Evolutionary conservation across 1,284 basidiomycete species (phyloP).

Genomic region (Bjerkandera adusta): DNA sequence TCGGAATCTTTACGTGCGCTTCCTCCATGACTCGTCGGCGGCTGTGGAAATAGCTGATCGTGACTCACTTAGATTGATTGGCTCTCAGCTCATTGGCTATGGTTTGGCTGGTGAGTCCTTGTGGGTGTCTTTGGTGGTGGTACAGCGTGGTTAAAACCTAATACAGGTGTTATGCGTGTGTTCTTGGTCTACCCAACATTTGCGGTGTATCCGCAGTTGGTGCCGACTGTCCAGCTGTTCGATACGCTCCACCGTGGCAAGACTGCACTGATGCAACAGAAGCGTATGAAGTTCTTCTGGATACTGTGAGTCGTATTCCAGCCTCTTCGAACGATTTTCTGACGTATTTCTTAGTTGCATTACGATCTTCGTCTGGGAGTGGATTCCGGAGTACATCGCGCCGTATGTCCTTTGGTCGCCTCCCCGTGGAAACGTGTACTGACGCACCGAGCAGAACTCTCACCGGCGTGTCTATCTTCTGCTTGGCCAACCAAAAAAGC

Average conservation of each 20-base stretch:
- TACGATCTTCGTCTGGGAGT: conserved; percentile 45
- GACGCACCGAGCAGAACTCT: conserved; percentile 32
- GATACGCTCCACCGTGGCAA: conserved; percentile 54
- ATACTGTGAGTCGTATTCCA: conserved; percentile 21
- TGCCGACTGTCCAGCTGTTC: conserved; percentile 51
- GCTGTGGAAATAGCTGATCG: conserved; percentile 3
- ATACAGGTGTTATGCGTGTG: conserved; percentile 21
- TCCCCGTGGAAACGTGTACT: not conserved
- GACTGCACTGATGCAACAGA: conserved; percentile 42
- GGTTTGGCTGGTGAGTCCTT: conserved; percentile 21
- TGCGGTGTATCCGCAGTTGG: conserved; percentile 23
- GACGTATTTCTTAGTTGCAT: conserved; percentile 30
- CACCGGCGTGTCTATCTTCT: conserved; percentile 58
- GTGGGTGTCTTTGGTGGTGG: not conserved
- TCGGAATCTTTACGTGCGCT: conserved; percentile 34
- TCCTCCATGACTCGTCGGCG: conserved; percentile 13
- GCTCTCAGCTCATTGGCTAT: conserved; percentile 32
- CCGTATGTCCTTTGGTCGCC: conserved; percentile 34
- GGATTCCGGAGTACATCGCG: conserved; percentile 34
- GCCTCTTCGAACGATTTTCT: not conserved
- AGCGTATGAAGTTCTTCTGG: conserved; percentile 60
- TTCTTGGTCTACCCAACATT: conserved; percentile 38
- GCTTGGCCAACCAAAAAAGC: conserved; percentile 49
- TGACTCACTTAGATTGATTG: conserved; percentile 12
- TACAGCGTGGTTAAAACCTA: not conserved